A percentile compares a stretch with the other conserved stretches of the same genome.
phyloP scores from a whole-genome alignment of 1,284 basidiomycete species.

The Agroathelia rolfsii region DNA sequence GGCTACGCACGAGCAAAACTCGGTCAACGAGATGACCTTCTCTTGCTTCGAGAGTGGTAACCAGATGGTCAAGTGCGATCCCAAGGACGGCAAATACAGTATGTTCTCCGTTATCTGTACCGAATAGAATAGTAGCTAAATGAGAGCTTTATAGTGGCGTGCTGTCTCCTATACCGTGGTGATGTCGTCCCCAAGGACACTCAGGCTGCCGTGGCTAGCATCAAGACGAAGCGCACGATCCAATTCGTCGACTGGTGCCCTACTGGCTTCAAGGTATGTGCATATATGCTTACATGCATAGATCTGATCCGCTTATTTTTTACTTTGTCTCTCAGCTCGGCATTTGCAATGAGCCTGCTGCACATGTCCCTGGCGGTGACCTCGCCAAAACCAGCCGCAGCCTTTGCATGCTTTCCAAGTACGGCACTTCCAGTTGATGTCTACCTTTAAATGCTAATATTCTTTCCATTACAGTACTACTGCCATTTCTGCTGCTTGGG shows the following conservation, averaged over 20 bases:
- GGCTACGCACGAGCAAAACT: conserved; percentile 95
- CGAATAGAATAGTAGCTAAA: too few species aligned
- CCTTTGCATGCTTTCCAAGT: conserved; percentile 94
- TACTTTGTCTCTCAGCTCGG: conserved; percentile 48
- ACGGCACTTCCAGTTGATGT: not conserved
- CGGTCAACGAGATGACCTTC: conserved; percentile 97
- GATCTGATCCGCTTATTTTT: conserved; percentile 26
- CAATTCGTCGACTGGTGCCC: conserved; percentile 99
- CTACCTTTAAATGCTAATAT: conserved; percentile 8
- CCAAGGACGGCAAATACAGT: conserved; percentile 97
- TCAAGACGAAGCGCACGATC: conserved; percentile 96
- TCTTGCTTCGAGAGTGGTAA: conserved; percentile 96
- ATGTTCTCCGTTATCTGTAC: conserved; percentile 21
- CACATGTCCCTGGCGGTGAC: conserved; percentile 87
- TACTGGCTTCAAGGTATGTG: conserved; percentile 81
- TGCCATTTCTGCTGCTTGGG: conserved; percentile 92
- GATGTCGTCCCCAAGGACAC: conserved; percentile 98
- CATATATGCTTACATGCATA: conserved; percentile 36
- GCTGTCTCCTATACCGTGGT: conserved; percentile 85
- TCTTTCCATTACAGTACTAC: conserved; percentile 55
- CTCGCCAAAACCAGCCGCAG: conserved; percentile 91
- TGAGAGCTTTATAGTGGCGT: conserved; percentile 52
- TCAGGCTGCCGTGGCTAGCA: conserved; percentile 85
- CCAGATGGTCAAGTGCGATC: conserved; percentile 93
- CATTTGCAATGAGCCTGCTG: conserved; percentile 94